Base-by-base conservation (phyloP, 768 basidiomycete species). In the Suillus occidentalis region DNA sequence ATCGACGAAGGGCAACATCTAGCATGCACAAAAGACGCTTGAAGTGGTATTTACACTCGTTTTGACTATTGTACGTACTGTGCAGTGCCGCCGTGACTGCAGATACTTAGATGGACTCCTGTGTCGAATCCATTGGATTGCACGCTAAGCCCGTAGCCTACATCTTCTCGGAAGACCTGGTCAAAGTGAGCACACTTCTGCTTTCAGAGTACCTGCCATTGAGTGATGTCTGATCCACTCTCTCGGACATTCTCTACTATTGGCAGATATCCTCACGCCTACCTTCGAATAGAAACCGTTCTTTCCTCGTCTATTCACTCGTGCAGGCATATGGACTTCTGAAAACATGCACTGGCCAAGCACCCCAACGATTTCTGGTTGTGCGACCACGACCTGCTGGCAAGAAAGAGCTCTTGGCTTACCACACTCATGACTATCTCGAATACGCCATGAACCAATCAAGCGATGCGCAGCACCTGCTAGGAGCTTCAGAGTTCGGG, bases 401-500 rank as follows among this genome's bases (percentile, higher is more conserved):
- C 0, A 73, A 73, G 64, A 82, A 81, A 42, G 87, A 91, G 12
- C 83, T 97, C 6, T 69, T 79, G 14, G 76, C 78, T 20, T 95
- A 92, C 70, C 94, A 95, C 70, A 87, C 85, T 22, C 76, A 78
- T n/a, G 85, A 86, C 40, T 95, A 89, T 73, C 80, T 95, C 6
- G 85, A 91, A 64, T 81, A 80, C 70, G 80, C 88, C 6, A 74
- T 88, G 37, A 72, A 81, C 39, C 74, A 79, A 25, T 57, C 50
- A 58, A 72, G 62, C 25, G 76, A 77, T 47, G 66, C 76, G 18
- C 66, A 64, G 50, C 69, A 75, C 57, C 56, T 20, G 13, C 63
- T 64, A 34, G 68, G 66, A 61, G 60, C 63, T 4, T 66, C 73
- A 45, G 82, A 87, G 57, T 86, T 87, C 66, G 89, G 91, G 6